Evolutionary conservation across 1,139 yeast species (phyloP), one percentile per base, ranked within the genome.

Genomic region (Kurtzmaniella quercitrusa): DNA sequence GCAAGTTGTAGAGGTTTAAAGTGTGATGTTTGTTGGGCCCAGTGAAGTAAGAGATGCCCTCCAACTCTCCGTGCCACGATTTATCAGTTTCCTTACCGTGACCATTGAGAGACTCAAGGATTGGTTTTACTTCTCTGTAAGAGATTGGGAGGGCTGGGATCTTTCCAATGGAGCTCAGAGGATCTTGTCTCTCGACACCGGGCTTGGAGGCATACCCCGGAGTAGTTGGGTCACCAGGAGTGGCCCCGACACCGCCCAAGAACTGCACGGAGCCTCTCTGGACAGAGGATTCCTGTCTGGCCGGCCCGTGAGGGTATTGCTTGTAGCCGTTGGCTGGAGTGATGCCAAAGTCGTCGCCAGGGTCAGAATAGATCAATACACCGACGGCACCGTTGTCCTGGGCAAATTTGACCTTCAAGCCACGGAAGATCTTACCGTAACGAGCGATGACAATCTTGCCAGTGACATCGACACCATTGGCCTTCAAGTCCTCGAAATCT

Each of bases 191-290:
- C 36, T 62, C 68, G n/a, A 57, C 73, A 18, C 72, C 82, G 2
- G 79, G 73, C 48, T 79, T 82, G 37, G 89, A 81, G 4, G 94
- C 82, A 54, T 80, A 82, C 0, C 93, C 93, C 17, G 95, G 95
- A 3, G 95, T 85, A 2, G 95, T 81, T 37, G 96, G 96, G 58
- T 90, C 96, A 41, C 96, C 96, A 1, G 96, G 95, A 38, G 73
- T 61, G 14, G 70, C 58, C 10, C 72, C 73, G 4, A 73, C 67
- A 40, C 76, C 77, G 2, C 95, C 85, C 44, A 89, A 68, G 57
- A 83, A 89, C 61, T 82, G 87, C 3, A 84, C 93, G 46, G 91
- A 82, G 1, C 96, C 96, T 57, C 96, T 75, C 67, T 87, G 93
- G 34, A 86, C 85, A 1, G 76, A 66, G 42, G 73, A 66, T 48